phyloP scores from a whole-genome alignment of 2,329 filamentous ascomycete genomes.

The Elsinoe perseae region DNA sequence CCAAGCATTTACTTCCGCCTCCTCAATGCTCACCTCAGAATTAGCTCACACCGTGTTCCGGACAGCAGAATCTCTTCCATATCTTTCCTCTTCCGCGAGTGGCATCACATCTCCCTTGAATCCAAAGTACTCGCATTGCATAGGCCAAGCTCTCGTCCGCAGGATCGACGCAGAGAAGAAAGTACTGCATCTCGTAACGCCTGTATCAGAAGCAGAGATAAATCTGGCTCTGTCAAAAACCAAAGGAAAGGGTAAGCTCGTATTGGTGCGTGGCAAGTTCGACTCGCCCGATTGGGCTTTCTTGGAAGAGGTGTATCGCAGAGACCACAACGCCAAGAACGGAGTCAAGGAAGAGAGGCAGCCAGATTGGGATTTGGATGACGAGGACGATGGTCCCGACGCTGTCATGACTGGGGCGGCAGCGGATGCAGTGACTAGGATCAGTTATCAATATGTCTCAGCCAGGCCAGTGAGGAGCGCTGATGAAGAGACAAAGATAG shows the following conservation, averaged over 20 bases:
- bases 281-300: slow-evolving; percentile 65
- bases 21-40: neutral
- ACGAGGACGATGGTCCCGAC: slow-evolving; percentile 1
- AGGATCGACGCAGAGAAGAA: slow-evolving; percentile 53
- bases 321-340: neutral
- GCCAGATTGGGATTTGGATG: neutral
- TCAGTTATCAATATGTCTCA: neutral
- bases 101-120: slow-evolving; percentile 45
- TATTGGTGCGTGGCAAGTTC: slow-evolving; percentile 61
- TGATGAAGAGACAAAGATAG: neutral
- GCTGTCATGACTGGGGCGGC: neutral
- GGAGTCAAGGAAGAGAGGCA: neutral
- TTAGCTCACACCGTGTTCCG: slow-evolving; percentile 22
- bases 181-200: slow-evolving; percentile 58
- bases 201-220: slow-evolving; percentile 37
- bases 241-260: slow-evolving; percentile 40
- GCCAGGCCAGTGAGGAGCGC: neutral
- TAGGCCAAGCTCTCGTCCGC: slow-evolving; percentile 62
- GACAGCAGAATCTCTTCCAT: slow-evolving; percentile 52
- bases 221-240: slow-evolving; percentile 17
- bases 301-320: slow-evolving; percentile 51
- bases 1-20: slow-evolving; percentile 25
- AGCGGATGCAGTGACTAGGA: neutral
- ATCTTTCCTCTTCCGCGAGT: slow-evolving; percentile 46
- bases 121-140: slow-evolving; percentile 50